These are phyloP conservation scores for Penicillium egyptiacum DNA, from an alignment of 495 filamentous ascomycete species.

Conservation along the genomic window DNA sequence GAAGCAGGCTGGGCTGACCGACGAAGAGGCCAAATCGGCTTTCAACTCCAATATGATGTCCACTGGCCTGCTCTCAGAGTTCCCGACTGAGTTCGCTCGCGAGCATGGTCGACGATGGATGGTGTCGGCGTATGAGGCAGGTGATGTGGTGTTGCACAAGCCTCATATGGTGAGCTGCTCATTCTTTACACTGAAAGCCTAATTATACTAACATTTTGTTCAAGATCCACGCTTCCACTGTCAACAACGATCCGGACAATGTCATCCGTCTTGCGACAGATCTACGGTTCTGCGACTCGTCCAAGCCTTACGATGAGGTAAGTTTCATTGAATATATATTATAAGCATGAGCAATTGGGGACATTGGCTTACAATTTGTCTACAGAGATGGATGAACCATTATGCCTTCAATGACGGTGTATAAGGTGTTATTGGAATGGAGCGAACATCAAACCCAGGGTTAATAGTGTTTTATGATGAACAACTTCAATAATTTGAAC, in stretches of 20 bases:
- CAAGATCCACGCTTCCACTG: constrained; percentile 56
- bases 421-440: constrained; percentile 7
- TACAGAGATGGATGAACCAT: constrained; percentile 41
- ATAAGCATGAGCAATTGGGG: neutral
- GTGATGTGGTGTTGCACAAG: constrained; percentile 61
- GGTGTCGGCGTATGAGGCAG: constrained; percentile 56
- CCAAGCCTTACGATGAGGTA: constrained; percentile 50
- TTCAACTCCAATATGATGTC: constrained; percentile 61
- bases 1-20: constrained; percentile 42
- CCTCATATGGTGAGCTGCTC: constrained; percentile 47
- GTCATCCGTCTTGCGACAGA: constrained; percentile 59
- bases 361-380: constrained; percentile 3
- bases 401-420: constrained; percentile 41
- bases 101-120: constrained; percentile 52
- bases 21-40: constrained; percentile 52
- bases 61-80: constrained; percentile 48
- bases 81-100: constrained; percentile 45
- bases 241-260: constrained; percentile 56
- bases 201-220: constrained; percentile 6
- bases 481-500: neutral
- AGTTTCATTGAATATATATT: neutral
- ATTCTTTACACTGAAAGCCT: neutral
- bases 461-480: neutral
- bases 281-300: constrained; percentile 54
- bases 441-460: neutral